Conservation (phyloP, 2,329 filamentous ascomycete genomes). For the Colletotrichum sp. region DNA sequence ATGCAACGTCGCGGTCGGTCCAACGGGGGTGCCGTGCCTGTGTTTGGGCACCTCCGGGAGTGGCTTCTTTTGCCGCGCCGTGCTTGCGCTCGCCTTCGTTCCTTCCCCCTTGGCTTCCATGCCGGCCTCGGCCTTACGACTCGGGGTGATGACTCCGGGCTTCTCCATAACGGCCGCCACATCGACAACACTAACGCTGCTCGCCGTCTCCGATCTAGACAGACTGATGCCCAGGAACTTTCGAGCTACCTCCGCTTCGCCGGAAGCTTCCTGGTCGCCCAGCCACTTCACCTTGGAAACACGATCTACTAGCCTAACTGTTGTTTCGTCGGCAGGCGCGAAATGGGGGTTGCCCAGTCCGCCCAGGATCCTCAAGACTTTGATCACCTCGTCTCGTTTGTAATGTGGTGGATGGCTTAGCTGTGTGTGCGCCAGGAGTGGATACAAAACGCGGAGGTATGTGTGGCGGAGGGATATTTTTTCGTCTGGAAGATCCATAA, state of each 20-base stretch:
- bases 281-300: constrained; percentile 77
- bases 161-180: constrained; percentile 83
- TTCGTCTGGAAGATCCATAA: constrained; percentile 94
- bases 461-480: constrained; percentile 82
- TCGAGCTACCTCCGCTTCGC: constrained; percentile 54
- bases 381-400: constrained; percentile 84
- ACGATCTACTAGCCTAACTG: constrained; percentile 76
- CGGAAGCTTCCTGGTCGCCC: constrained; percentile 42
- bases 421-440: constrained; percentile 89
- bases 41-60: constrained; percentile 63
- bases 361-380: constrained; percentile 74
- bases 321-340: constrained; percentile 81
- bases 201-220: constrained; percentile 68
- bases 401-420: constrained; percentile 87
- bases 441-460: constrained; percentile 91
- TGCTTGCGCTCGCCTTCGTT: constrained; percentile 17
- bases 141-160: constrained; percentile 82
- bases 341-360: constrained; percentile 75
- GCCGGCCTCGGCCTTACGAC: constrained; percentile 53
- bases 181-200: constrained; percentile 77
- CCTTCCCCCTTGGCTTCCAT: constrained; percentile 29
- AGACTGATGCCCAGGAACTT: constrained; percentile 76
- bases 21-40: constrained; percentile 55
- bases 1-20: constrained; percentile 34
- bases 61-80: constrained; percentile 47